A percentile compares a stretch with the other conserved stretches of the same genome.
These are phyloP conservation scores for Dissoconium aciculare DNA, from an alignment of 2,329 filamentous ascomycete genomes.

Conservation along the genomic window DNA sequence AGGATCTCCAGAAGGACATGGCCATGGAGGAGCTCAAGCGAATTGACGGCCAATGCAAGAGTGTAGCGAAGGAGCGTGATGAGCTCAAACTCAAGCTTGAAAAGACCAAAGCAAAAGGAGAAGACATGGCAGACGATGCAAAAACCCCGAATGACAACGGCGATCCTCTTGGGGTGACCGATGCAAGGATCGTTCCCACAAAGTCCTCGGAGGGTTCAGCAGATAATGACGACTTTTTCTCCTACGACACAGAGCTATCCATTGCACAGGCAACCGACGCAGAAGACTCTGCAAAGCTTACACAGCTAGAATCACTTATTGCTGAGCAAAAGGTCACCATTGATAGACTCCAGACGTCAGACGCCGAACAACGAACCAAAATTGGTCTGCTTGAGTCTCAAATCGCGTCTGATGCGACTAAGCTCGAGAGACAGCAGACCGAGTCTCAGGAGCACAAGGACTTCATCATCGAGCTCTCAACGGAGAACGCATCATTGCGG, in stretches of 20 bases:
- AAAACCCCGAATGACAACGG: conserved; percentile 2
- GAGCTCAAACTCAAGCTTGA: conserved; percentile 61
- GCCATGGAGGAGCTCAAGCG: conserved; percentile 85
- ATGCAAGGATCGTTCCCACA: conserved; percentile 3
- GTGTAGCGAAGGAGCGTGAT: conserved; percentile 48
- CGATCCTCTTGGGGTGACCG: conserved; percentile 9
- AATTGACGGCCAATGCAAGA: conserved; percentile 42
- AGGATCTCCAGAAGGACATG: conserved; percentile 79
- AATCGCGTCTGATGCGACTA: conserved; percentile 38
- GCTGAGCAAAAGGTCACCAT: conserved; percentile 52
- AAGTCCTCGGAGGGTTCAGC: conserved; percentile 3
- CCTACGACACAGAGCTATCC: conserved; percentile 60
- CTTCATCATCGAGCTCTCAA: conserved; percentile 55
- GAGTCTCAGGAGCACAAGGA: conserved; percentile 25
- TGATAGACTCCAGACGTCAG: conserved; percentile 45
- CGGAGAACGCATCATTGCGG: conserved; percentile 53
- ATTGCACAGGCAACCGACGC: conserved; percentile 3
- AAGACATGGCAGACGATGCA: conserved; percentile 8
- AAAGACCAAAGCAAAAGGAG: conserved; percentile 44
- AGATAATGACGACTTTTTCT: conserved; percentile 63
- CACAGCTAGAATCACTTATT: conserved; percentile 56
- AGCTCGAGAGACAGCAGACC: conserved; percentile 48
- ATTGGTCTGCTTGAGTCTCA: conserved; percentile 56
- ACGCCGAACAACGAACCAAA: conserved; percentile 35
- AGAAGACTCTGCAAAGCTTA: conserved; percentile 47